Evolutionary conservation across 2,329 filamentous ascomycete species (phyloP).

Genomic region (Calonectria multiphialidica): DNA sequence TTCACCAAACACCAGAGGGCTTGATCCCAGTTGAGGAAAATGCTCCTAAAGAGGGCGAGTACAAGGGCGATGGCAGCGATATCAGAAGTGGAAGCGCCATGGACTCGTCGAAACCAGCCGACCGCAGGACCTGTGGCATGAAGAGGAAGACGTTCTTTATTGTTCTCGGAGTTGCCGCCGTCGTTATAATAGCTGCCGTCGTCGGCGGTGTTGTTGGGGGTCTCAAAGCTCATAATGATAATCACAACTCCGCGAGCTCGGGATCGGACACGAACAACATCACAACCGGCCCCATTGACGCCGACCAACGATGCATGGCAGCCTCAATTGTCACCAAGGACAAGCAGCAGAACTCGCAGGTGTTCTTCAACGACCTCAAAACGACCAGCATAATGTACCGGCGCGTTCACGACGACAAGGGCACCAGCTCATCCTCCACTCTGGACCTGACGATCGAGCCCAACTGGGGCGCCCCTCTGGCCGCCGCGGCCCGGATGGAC

Average conservation of each 20-base stretch:
- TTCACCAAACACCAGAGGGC: slow-evolving; percentile 19
- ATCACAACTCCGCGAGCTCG: neutral
- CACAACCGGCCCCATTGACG: slow-evolving; percentile 31
- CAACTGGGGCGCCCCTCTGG: slow-evolving; percentile 33
- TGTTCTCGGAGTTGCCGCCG: slow-evolving; percentile 19
- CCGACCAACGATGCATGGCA: slow-evolving; percentile 27
- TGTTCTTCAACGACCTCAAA: slow-evolving; percentile 39
- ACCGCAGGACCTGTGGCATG: slow-evolving; percentile 29
- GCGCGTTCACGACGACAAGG: slow-evolving; percentile 21
- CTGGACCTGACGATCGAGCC: slow-evolving; percentile 33
- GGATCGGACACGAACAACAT: neutral
- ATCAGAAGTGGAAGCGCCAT: slow-evolving; percentile 12
- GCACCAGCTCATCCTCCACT: slow-evolving; percentile 19
- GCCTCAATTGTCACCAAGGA: slow-evolving; percentile 23
- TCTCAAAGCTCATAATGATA: slow-evolving; percentile 4
- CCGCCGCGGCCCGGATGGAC: slow-evolving; percentile 20
- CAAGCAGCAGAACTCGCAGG: slow-evolving; percentile 26
- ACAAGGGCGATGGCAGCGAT: slow-evolving; percentile 10
- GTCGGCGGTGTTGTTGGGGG: slow-evolving; percentile 35
- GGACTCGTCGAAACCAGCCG: neutral
- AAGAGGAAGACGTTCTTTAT: slow-evolving; percentile 33
- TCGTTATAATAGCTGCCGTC: slow-evolving; percentile 32
- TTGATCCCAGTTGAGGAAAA: slow-evolving; percentile 30
- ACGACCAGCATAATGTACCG: slow-evolving; percentile 31
- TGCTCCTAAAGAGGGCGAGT: slow-evolving; percentile 9